Evolutionary conservation across 176 grass and related monocot genomes (phyloP).

Genomic region (Bolboschoenus planiculmis): DNA sequence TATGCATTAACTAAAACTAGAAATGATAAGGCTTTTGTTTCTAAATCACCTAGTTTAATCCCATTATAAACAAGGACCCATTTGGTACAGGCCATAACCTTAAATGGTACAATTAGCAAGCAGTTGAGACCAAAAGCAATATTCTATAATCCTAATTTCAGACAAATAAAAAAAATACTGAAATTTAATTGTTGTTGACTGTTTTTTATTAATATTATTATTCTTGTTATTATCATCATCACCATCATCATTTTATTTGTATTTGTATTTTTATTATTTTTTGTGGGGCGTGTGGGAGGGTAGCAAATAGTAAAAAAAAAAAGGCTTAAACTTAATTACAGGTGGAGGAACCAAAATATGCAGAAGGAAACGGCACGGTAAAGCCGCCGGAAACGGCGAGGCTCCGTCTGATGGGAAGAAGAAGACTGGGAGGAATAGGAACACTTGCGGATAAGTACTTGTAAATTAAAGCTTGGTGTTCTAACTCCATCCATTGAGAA

Average conservation of each 20-base stretch:
- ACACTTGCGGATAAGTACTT: constrained; percentile 78
- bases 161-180: constrained; percentile 20
- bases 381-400: constrained; percentile 21
- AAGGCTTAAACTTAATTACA: constrained; percentile 60
- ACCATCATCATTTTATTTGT: neutral
- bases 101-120: neutral
- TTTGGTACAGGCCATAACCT: neutral
- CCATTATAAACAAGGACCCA: neutral
- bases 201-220: no score
- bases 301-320: no score
- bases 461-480: constrained; percentile 96
- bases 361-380: constrained; percentile 28
- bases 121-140: neutral
- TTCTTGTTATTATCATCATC: no score
- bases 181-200: no score
- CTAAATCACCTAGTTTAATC: neutral
- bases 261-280: constrained; percentile 17
- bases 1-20: neutral
- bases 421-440: constrained; percentile 62
- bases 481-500: constrained; percentile 93
- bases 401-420: constrained; percentile 73
- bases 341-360: constrained; percentile 60
- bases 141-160: neutral
- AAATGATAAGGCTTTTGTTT: no score
- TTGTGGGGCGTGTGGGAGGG: neutral